Base-by-base conservation (phyloP, 2,329 filamentous ascomycete genomes). In the Aspergillus unguis region DNA sequence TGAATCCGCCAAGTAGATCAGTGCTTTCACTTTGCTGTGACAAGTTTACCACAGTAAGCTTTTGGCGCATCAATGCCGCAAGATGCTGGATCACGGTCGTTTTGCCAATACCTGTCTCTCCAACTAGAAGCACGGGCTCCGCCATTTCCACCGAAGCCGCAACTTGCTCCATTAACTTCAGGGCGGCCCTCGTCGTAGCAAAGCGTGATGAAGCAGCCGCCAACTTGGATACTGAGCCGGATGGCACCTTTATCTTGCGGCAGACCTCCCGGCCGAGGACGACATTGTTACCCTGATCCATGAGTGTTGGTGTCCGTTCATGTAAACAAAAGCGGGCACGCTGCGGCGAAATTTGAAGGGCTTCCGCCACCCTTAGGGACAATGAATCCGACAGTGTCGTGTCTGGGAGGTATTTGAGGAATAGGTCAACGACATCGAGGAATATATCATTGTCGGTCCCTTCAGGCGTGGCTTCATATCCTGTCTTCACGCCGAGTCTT, bases 91-190 rank as follows among this genome's bases (percentile, higher is more conserved):
- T 86, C 27, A 94, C 88, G 0, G 94, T 96, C 0, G 94, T 99
- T 74, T 99, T 99, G 63, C 94, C 94, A 46, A 96, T 96, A 76
- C 94, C 94, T 6, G 94, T 99, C 75, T 99, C 94, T 66, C 94
- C 94, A n/a, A 99, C 94, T 28, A 99, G 83, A 17, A 99, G 76
- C 1, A 96, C 83, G 3, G 95, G 91, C 65, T 99, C 94, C n/a
- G 84, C 82, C 63, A 91, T 83, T 56, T 87, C 85, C 5, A 96
- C 84, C 1, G 91, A 87, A 35, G 90, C 85, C 1, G 89, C 85
- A 50, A 97, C 88, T 67, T 95, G 90, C 68, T 99, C 95, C 46
- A 99, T 81, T 9, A 96, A 78, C 56, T 87, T 84, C 58, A 90
- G 84, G 0, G 92, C 92, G 58, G 95, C 89, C 25, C 84, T 85